phyloP scores from a whole-genome alignment of 345 rosid genomes.

The Diplotaxis tenuifolia region DNA sequence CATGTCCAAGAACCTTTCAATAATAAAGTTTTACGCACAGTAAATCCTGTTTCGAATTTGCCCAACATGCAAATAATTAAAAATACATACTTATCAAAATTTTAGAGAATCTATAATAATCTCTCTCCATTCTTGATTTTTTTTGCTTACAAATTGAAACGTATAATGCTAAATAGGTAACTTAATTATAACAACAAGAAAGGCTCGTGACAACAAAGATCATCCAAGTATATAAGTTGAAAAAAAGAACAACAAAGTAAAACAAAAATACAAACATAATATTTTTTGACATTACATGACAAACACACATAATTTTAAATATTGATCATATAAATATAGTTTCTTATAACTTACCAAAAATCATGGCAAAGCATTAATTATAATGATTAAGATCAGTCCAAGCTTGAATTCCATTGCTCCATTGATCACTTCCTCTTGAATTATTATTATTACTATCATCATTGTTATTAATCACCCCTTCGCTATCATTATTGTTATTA shows the following conservation, averaged over 20 bases:
- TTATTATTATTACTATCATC: conserved; percentile 10
- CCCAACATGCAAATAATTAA: background rate
- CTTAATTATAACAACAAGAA: too few relatives aligned
- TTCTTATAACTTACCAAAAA: conserved; percentile 20
- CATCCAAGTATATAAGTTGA: too few relatives aligned
- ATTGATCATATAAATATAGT: background rate
- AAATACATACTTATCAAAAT: conserved; percentile 9
- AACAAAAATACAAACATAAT: conserved; percentile 20
- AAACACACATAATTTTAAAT: conserved; percentile 10
- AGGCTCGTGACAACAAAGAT: too few relatives aligned
- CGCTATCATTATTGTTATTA: conserved; percentile 24
- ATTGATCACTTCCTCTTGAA: conserved; percentile 22
- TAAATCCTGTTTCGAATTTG: conserved; percentile 1
- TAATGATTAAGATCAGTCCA: conserved; percentile 22
- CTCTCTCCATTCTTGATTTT: background rate
- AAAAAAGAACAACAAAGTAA: conserved; percentile 28
- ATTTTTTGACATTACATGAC: conserved; percentile 26
- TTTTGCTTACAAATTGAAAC: conserved; percentile 29
- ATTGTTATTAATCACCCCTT: conserved; percentile 31
- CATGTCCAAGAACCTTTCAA: conserved; percentile 2
- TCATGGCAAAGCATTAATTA: conserved; percentile 35
- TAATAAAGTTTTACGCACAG: conserved; percentile 21
- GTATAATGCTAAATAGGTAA: too few relatives aligned
- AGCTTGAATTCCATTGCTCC: conserved; percentile 41
- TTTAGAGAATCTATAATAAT: conserved; percentile 1